A percentile compares a stretch with the other conserved stretches of the same genome.
Evolutionary conservation across 495 filamentous ascomycete species (phyloP).

Genomic region (Neurospora sp.): DNA sequence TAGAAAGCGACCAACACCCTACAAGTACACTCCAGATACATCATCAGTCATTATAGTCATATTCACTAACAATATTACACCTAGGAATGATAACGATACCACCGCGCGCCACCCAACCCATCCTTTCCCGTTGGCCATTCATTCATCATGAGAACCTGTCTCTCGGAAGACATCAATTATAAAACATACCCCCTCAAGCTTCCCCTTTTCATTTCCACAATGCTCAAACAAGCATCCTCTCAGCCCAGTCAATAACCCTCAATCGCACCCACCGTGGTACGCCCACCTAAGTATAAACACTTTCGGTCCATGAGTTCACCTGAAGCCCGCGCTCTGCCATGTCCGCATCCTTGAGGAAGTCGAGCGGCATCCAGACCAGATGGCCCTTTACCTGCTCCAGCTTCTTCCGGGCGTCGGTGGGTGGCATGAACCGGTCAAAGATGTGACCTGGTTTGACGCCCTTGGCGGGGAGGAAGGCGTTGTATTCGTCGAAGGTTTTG

Average conservation of each 20-base stretch:
- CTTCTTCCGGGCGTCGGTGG: slow-evolving; percentile 58
- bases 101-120: neutral
- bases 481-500: slow-evolving; percentile 82
- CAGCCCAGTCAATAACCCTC: neutral
- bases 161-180: neutral
- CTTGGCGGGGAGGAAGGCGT: slow-evolving; percentile 60
- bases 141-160: neutral
- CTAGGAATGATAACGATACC: neutral
- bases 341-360: slow-evolving; percentile 72
- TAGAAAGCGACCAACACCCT: neutral
- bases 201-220: neutral
- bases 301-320: slow-evolving; percentile 41
- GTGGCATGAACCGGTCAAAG: slow-evolving; percentile 63
- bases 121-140: neutral
- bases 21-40: neutral
- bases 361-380: slow-evolving; percentile 89
- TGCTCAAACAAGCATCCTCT: neutral
- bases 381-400: slow-evolving; percentile 77
- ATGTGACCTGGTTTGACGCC: slow-evolving; percentile 73
- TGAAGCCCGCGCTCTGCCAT: slow-evolving; percentile 80
- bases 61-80: neutral
- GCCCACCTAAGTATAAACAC: slow-evolving; percentile 30
- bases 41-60: neutral
- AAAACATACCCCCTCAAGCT: neutral
- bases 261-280: neutral